Conservation (phyloP, 306 rosid genomes). For the Rosa lucieae region DNA sequence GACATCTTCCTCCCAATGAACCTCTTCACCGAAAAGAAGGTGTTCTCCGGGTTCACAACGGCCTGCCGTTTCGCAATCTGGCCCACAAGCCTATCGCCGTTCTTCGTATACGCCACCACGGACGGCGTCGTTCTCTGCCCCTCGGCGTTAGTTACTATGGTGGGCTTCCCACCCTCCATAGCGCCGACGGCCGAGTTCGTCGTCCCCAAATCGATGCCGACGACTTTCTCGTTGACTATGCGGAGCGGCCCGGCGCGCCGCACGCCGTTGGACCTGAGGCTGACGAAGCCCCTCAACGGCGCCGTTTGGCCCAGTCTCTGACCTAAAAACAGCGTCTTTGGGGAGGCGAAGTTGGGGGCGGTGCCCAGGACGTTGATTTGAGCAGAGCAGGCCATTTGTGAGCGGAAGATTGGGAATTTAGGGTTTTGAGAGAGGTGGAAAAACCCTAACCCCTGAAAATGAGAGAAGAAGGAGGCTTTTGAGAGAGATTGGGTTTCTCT, state of each 20-base stretch:
- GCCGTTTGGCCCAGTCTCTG: constrained; percentile 2
- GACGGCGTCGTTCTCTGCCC: constrained; percentile 37
- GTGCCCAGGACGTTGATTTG: constrained; percentile 9
- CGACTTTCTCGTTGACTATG: constrained; percentile 18
- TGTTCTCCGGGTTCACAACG: constrained; percentile 65
- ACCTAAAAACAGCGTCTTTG: not conserved
- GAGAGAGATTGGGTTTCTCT: not conserved
- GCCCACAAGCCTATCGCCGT: constrained; percentile 64
- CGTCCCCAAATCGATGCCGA: constrained; percentile 26
- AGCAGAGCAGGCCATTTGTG: constrained; percentile 6
- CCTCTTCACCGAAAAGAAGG: constrained; percentile 68
- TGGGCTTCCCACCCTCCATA: constrained; percentile 26
- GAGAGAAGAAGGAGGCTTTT: not conserved
- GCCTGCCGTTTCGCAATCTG: constrained; percentile 77
- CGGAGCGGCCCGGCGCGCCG: constrained; percentile 3
- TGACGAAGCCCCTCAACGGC: constrained; percentile 15
- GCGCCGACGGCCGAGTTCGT: constrained; percentile 23
- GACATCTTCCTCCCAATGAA: constrained; percentile 70
- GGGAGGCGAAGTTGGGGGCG: constrained; percentile 14
- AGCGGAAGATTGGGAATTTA: not conserved
- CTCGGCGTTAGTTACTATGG: constrained; percentile 17
- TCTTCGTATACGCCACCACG: constrained; percentile 66
- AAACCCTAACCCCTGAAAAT: constrained; percentile 2
- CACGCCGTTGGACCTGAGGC: not conserved
- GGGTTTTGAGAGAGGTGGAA: not conserved